Base-by-base conservation (phyloP, 768 basidiomycete species). In the Baorangia bicolor region DNA sequence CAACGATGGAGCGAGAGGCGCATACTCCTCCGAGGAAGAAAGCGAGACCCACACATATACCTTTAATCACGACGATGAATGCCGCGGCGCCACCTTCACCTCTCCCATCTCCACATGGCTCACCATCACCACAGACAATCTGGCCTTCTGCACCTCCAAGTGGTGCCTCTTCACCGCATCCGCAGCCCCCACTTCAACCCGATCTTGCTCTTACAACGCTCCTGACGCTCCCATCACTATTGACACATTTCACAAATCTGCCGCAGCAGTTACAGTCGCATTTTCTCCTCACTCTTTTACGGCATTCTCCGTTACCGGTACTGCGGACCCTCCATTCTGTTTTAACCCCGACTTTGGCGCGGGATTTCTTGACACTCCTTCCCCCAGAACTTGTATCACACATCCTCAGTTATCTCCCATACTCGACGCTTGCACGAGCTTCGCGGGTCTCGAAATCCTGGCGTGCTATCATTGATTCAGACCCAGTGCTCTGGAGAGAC, bases 351-450 rank as follows among this genome's bases (percentile, higher is more conserved):
- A 94, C 93, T 3, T 78, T 98, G 28, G 92, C 94, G 21, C 89
- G 95, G 62, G 97, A 99, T 73, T 99, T 98, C 70, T 81, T 98
- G 61, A 87, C 90, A 2, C 82, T 92, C 37, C 83, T 98, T 11
- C 97, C 97, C 5, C 87, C 91, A 33, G 96, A 99, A 65, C 84
- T 99, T 35, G 88, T 92, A 48, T 90, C 94, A 1, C 88, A 91
- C 60, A 82, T 98, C 59, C 82, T 98, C 59, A 86, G 86, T 62
- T 92, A 81, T 69, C 85, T 98, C 33, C 88, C 93, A 5, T 89
- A 88, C 61, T 78, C 85, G 4, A 84, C 90, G 13, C 83, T 98
- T 35, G 88, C 91, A 27, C 86, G 90, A 13, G 92, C 94, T 11
- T 88, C 93, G 16, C 82, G 92, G 33, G 96, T 99, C 20, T 93